phyloP scores from a whole-genome alignment of 2,329 filamentous ascomycete genomes.

The Fusarium graminum region DNA sequence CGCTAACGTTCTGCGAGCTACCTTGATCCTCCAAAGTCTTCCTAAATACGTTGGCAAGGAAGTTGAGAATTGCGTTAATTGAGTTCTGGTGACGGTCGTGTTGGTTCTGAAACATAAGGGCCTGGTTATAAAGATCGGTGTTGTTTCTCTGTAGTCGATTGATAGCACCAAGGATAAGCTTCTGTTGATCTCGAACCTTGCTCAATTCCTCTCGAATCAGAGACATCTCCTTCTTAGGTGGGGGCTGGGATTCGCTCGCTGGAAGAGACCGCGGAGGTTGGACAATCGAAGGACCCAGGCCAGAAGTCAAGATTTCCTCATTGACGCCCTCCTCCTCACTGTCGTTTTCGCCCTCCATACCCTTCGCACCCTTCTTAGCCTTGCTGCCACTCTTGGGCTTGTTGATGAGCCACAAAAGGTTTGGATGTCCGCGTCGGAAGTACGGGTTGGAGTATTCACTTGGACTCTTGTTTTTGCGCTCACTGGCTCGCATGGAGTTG shows the following conservation, averaged over 20 bases:
- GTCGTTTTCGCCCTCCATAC: slow-evolving; percentile 78
- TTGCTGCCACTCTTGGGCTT: slow-evolving; percentile 85
- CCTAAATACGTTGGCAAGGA: slow-evolving; percentile 96
- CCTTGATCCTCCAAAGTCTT: slow-evolving; percentile 90
- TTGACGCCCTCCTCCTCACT: slow-evolving; percentile 67
- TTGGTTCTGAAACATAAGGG: slow-evolving; percentile 87
- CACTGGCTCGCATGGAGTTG: slow-evolving; percentile 97
- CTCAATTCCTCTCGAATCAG: slow-evolving; percentile 83
- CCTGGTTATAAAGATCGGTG: slow-evolving; percentile 87
- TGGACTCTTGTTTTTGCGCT: slow-evolving; percentile 96
- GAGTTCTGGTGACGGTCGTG: slow-evolving; percentile 98
- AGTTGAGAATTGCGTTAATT: slow-evolving; percentile 98
- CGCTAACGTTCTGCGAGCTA: slow-evolving; percentile 80
- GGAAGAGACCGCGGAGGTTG: slow-evolving; percentile 54
- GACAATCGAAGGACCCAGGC: slow-evolving; percentile 35
- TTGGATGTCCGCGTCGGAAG: slow-evolving; percentile 92
- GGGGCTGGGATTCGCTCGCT: slow-evolving; percentile 61
- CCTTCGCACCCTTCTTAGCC: slow-evolving; percentile 69
- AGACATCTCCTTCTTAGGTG: slow-evolving; percentile 79
- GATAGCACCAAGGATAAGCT: slow-evolving; percentile 86
- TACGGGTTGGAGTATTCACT: slow-evolving; percentile 99
- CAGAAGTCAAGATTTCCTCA: slow-evolving; percentile 56
- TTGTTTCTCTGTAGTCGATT: slow-evolving; percentile 86
- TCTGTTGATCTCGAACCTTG: slow-evolving; percentile 87
- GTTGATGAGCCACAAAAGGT: slow-evolving; percentile 94